Evolutionary conservation across 2,329 filamentous ascomycete species (phyloP).

Genomic region (Fusarium scirpi): DNA sequence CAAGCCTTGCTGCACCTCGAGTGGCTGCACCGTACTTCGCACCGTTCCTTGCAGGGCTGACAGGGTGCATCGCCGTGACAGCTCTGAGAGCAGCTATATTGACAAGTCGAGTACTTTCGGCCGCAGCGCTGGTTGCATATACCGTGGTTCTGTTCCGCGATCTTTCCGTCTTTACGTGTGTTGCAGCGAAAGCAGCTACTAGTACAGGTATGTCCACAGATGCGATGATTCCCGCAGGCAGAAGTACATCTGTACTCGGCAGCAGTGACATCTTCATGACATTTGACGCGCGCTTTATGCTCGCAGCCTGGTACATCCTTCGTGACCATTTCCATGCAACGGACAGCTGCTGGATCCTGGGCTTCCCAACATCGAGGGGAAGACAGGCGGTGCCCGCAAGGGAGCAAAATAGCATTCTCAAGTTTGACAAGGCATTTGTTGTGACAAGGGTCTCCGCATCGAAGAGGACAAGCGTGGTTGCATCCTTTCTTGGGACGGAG

Average conservation of each 20-base stretch:
- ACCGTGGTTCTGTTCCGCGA: background rate
- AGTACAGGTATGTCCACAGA: background rate
- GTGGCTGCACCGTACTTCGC: conserved; percentile 1
- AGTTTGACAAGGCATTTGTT: background rate
- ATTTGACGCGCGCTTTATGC: background rate
- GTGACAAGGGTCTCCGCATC: conserved; percentile 1
- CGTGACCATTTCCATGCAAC: background rate
- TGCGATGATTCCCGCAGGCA: background rate
- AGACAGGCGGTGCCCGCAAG: background rate
- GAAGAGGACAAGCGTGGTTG: background rate
- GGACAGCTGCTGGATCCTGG: background rate
- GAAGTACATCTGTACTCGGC: background rate
- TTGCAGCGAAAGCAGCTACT: background rate
- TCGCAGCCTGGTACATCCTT: background rate
- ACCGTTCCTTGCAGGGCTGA: background rate
- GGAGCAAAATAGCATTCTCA: background rate
- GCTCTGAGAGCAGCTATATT: background rate
- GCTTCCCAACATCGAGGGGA: conserved; percentile 1
- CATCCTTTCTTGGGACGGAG: background rate
- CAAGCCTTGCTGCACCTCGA: conserved; percentile 2
- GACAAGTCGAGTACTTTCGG: background rate
- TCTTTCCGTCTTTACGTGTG: background rate
- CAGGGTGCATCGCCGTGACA: background rate
- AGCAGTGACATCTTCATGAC: background rate
- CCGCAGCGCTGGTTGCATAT: conserved; percentile 3